Conservation (phyloP, 306 rosid genomes). For the Delonix regia region DNA sequence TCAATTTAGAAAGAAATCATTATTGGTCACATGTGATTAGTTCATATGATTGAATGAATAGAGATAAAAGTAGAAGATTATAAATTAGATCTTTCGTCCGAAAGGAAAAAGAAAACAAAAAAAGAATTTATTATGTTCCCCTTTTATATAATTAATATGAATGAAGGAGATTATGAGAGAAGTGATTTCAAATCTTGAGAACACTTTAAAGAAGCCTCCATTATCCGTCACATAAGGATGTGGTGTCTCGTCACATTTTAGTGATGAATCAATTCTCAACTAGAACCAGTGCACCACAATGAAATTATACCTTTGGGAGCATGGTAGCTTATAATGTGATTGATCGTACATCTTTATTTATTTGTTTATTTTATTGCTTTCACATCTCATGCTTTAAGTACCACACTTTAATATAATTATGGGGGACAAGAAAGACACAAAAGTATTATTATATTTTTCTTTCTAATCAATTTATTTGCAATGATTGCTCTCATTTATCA, state of each 20-base stretch:
- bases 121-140: not conserved
- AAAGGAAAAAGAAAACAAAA: not conserved
- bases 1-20: not conserved
- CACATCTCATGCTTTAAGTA: not conserved
- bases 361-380: not conserved
- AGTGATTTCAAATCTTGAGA: slow-evolving; percentile 18
- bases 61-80: no score
- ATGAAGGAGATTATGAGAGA: not conserved
- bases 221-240: not conserved
- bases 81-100: no score
- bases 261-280: slow-evolving; percentile 22
- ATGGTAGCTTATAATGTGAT: not conserved
- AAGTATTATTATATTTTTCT: not conserved
- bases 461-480: not conserved
- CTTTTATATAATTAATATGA: not conserved
- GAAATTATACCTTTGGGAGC: not conserved
- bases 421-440: not conserved
- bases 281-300: not conserved
- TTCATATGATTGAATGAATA: no score
- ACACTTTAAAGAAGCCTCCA: not conserved
- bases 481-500: not conserved
- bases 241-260: slow-evolving; percentile 20
- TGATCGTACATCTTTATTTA: not conserved
- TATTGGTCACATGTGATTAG: not conserved
- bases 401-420: slow-evolving; percentile 2